Evolutionary conservation across 306 rosid genomes (phyloP).

Genomic region (Adenanthera pavonina): DNA sequence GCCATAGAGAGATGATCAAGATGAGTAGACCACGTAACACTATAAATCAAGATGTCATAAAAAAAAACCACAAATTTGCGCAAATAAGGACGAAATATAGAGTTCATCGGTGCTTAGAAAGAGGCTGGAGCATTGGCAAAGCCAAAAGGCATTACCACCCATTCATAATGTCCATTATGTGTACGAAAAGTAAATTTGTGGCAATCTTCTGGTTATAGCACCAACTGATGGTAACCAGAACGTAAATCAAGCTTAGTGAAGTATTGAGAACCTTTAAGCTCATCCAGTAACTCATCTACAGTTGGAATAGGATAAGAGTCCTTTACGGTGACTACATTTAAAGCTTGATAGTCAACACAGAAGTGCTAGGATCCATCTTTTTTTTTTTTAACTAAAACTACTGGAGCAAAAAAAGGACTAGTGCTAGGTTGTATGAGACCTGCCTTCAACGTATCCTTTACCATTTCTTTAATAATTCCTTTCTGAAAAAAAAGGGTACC

Average conservation of each 20-base stretch:
- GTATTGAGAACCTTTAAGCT: neutral
- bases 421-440: neutral
- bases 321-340: neutral
- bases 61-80: neutral
- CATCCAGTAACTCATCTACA: neutral
- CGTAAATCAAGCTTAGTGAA: neutral
- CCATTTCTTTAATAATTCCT: too few relatives aligned
- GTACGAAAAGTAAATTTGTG: neutral
- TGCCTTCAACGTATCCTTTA: neutral
- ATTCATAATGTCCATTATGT: neutral
- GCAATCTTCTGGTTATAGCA: neutral
- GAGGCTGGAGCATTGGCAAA: neutral
- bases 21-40: too few relatives aligned
- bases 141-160: neutral
- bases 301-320: neutral
- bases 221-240: neutral
- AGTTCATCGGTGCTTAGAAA: neutral
- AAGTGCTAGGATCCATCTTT: neutral
- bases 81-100: neutral
- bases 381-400: neutral
- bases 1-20: too few relatives aligned
- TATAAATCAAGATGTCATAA: neutral
- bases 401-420: neutral
- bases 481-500: too few relatives aligned
- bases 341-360: neutral